A percentile compares a stretch with the other conserved stretches of the same genome.
Conservation (phyloP, 139 green algal genomes). For the Limnomonas spitsbergensis region DNA sequence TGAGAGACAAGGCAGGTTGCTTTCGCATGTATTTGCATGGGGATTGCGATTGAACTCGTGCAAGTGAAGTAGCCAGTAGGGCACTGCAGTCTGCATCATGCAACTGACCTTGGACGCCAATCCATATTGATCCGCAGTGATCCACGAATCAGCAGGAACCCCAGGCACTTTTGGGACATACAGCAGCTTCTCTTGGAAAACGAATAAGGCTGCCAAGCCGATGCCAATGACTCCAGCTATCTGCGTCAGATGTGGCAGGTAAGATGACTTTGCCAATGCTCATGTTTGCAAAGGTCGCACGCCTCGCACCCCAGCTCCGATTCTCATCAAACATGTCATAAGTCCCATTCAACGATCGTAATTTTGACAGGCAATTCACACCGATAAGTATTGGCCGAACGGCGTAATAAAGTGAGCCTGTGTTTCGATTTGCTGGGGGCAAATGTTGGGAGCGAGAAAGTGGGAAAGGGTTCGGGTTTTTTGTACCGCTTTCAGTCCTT, state of each 20-base stretch:
- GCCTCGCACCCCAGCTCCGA: constrained; percentile 20
- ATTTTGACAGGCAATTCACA: background rate
- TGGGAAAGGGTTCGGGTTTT: no score
- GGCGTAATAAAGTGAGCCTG: no score
- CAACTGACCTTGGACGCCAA: constrained; percentile 61
- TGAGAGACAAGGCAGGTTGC: no score
- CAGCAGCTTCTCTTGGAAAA: constrained; percentile 79
- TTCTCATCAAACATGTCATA: constrained; percentile 25
- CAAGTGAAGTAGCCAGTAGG: no score
- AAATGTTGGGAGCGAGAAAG: no score
- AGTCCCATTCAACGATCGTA: constrained; percentile 13
- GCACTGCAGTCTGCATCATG: no score
- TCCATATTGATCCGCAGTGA: constrained; percentile 53
- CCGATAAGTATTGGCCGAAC: no score
- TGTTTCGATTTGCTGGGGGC: no score
- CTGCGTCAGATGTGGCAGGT: constrained; percentile 40
- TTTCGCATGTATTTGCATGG: no score
- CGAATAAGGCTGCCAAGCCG: constrained; percentile 62
- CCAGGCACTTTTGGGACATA: constrained; percentile 78
- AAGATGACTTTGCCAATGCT: background rate
- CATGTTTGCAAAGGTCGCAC: background rate
- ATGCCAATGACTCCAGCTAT: constrained; percentile 46
- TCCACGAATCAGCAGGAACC: constrained; percentile 51
- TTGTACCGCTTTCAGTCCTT: no score
- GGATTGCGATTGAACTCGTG: no score